A percentile compares a stretch with the other conserved stretches of the same genome.
phyloP scores from a whole-genome alignment of 2,329 filamentous ascomycete genomes.

The Teratosphaeria nubilosa region DNA sequence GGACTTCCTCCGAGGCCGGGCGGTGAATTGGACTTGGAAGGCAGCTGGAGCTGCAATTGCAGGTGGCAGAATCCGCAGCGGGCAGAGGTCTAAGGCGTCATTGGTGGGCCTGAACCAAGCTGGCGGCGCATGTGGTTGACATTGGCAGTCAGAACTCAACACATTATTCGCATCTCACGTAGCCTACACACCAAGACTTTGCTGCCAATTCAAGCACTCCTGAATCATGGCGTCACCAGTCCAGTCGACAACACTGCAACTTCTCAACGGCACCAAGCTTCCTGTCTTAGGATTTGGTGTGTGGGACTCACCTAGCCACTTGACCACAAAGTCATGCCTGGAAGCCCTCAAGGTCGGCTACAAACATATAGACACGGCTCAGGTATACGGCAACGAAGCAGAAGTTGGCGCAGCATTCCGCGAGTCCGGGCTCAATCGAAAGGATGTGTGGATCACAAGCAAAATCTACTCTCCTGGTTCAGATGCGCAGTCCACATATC shows the following conservation, averaged over 20 bases:
- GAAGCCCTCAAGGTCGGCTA: slow-evolving; percentile 50
- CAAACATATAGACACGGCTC: slow-evolving; percentile 57
- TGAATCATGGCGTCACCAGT: not conserved
- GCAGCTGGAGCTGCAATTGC: too few relatives aligned
- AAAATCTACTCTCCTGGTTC: slow-evolving; percentile 52
- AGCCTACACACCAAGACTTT: not conserved
- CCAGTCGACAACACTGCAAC: slow-evolving; percentile 26
- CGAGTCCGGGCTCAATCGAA: slow-evolving; percentile 44
- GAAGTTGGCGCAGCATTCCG: slow-evolving; percentile 56
- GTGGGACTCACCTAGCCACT: slow-evolving; percentile 42
- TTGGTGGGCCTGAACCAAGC: not conserved
- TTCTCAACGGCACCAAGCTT: slow-evolving; percentile 40
- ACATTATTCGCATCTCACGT: not conserved
- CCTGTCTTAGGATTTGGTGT: slow-evolving; percentile 64
- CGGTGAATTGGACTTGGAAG: not conserved
- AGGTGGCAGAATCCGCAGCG: not conserved
- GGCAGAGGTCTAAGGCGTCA: not conserved
- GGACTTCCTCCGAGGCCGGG: not conserved
- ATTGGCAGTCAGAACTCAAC: not conserved
- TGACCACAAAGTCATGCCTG: slow-evolving; percentile 43
- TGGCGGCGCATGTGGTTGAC: not conserved
- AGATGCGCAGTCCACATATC: slow-evolving; percentile 49
- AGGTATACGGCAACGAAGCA: slow-evolving; percentile 59
- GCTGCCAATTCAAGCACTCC: not conserved
- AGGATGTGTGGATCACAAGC: slow-evolving; percentile 58